Conservation (phyloP, 345 rosid species). For the Camelina neglecta region DNA sequence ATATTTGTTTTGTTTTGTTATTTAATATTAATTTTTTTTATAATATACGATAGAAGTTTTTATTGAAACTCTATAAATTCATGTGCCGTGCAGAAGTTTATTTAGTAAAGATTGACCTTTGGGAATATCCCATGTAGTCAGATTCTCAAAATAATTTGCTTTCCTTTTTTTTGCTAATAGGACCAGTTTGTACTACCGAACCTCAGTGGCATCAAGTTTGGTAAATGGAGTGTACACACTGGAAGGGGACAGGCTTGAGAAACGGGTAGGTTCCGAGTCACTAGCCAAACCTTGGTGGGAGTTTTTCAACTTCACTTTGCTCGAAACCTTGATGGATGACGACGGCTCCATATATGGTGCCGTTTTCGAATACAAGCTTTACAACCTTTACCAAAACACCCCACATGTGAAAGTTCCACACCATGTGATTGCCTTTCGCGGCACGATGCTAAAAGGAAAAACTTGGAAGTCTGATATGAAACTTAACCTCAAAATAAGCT, state of each 20-base stretch:
- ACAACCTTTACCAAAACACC: background rate
- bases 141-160: no score
- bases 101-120: background rate
- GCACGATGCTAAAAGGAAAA: constrained; percentile 46
- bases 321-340: constrained; percentile 50
- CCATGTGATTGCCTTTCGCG: constrained; percentile 66
- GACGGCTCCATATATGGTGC: constrained; percentile 65
- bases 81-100: background rate
- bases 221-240: constrained; percentile 55
- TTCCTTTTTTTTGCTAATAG: constrained; percentile 29
- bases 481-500: constrained; percentile 42
- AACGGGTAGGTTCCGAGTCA: constrained; percentile 45
- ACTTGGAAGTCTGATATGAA: constrained; percentile 42
- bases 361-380: constrained; percentile 46
- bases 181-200: constrained; percentile 48
- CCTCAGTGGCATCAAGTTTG: constrained; percentile 53
- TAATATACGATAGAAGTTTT: no score
- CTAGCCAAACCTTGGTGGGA: constrained; percentile 66
- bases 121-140: background rate
- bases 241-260: constrained; percentile 51
- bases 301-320: constrained; percentile 51
- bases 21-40: background rate
- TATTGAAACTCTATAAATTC: background rate
- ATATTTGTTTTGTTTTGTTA: no score
- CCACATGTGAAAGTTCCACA: constrained; percentile 39